Conservation (phyloP, 306 rosid genomes). For the Herpetospermum pedunculosum region DNA sequence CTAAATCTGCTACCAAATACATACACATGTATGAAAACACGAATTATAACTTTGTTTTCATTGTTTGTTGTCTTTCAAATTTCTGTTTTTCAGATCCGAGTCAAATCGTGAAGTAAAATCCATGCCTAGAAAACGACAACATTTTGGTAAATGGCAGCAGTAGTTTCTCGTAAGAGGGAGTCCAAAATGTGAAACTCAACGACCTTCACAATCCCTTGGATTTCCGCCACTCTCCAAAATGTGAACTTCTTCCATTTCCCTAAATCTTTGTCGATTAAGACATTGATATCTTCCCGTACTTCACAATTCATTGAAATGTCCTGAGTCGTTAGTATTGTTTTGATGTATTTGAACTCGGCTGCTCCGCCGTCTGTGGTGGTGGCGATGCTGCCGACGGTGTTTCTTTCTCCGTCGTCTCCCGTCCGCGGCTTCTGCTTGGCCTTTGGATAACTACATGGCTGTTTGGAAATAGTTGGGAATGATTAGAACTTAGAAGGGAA, state of each 20-base stretch:
- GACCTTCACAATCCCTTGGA: background rate
- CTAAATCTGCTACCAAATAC: no score
- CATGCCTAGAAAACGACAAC: no score
- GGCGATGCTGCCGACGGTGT: constrained; percentile 12
- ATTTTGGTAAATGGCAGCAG: no score
- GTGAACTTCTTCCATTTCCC: background rate
- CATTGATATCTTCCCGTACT: background rate
- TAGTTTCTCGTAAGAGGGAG: background rate
- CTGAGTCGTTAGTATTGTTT: constrained; percentile 13
- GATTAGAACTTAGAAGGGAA: no score
- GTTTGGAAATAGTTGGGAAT: background rate
- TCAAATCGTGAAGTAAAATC: no score
- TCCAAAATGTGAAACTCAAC: background rate
- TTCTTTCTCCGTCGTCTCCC: background rate
- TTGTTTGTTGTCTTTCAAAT: no score
- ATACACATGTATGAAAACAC: no score
- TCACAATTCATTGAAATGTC: background rate
- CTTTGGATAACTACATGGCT: background rate
- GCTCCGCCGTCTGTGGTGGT: constrained; percentile 21
- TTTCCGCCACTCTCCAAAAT: background rate
- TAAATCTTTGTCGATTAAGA: background rate
- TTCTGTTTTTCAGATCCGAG: no score
- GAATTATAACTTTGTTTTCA: no score
- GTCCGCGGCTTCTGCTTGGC: background rate
- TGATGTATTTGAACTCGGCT: constrained; percentile 36